Conservation (phyloP, 2,329 filamentous ascomycete species). For the Aspergillus oerlinghausenensis region DNA sequence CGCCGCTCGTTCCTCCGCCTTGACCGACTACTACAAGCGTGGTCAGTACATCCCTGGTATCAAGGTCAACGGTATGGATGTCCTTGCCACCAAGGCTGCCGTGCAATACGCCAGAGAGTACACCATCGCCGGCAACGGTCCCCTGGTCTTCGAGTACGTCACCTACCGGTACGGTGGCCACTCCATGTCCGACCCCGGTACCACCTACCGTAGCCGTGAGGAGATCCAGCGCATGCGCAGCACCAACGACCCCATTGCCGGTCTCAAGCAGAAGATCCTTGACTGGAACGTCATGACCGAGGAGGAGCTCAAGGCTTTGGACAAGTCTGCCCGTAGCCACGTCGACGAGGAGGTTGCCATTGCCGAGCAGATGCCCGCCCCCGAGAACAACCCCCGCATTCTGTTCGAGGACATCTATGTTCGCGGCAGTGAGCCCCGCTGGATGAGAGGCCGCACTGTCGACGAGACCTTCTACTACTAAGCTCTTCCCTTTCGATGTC, state of each 20-base stretch:
- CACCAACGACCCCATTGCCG: conserved; percentile 96
- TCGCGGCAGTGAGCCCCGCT: conserved; percentile 77
- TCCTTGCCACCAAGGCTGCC: conserved; percentile 93
- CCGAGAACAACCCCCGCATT: conserved; percentile 74
- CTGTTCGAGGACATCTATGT: conserved; percentile 97
- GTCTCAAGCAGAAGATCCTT: conserved; percentile 94
- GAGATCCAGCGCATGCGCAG: conserved; percentile 99
- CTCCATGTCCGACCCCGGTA: conserved; percentile 99
- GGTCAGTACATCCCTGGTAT: conserved; percentile 97
- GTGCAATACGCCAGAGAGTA: conserved; percentile 91
- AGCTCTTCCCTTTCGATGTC: conserved; percentile 14
- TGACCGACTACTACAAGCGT: conserved; percentile 99
- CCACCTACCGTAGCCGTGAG: conserved; percentile 97
- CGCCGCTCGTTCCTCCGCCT: conserved; percentile 79
- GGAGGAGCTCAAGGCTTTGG: conserved; percentile 92
- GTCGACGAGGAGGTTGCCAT: conserved; percentile 87
- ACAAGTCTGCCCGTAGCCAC: conserved; percentile 82
- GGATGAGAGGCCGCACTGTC: conserved; percentile 77
- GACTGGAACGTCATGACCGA: conserved; percentile 90
- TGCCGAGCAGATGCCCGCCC: conserved; percentile 81
- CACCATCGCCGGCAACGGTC: conserved; percentile 77
- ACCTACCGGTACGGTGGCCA: conserved; percentile 99
- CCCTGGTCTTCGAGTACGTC: conserved; percentile 95
- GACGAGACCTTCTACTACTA: conserved; percentile 89
- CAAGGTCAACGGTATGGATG: conserved; percentile 98